Conservation (phyloP, 1,284 basidiomycete genomes). For the Boletellus deceptivus region DNA sequence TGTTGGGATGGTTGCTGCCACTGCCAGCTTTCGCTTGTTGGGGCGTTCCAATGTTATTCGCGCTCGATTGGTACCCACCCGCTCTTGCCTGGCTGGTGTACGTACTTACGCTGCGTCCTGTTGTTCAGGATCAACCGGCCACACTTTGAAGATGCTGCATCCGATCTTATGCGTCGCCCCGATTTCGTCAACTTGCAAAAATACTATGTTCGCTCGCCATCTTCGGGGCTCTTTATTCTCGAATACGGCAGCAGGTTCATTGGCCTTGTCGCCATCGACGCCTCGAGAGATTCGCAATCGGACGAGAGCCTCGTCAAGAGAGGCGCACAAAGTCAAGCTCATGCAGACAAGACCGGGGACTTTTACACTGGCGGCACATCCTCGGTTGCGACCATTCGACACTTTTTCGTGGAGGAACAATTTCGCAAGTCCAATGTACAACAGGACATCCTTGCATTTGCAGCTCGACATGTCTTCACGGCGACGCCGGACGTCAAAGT, state of each 20-base stretch:
- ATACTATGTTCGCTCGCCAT: slow-evolving; percentile 61
- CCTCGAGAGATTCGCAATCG: slow-evolving; percentile 41
- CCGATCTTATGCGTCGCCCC: slow-evolving; percentile 50
- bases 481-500: slow-evolving; percentile 39
- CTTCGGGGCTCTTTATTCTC: slow-evolving; percentile 68
- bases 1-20: slow-evolving; percentile 53
- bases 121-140: slow-evolving; percentile 64
- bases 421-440: slow-evolving; percentile 60
- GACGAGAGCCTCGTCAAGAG: slow-evolving; percentile 24
- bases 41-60: slow-evolving; percentile 64
- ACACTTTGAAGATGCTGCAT: slow-evolving; percentile 57
- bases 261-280: slow-evolving; percentile 71
- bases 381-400: slow-evolving; percentile 63
- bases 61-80: slow-evolving; percentile 61
- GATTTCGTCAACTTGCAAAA: slow-evolving; percentile 55
- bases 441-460: slow-evolving; percentile 62
- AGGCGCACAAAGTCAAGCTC: slow-evolving; percentile 16
- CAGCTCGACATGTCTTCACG: slow-evolving; percentile 57
- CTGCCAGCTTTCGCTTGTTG: slow-evolving; percentile 64
- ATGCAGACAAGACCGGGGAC: slow-evolving; percentile 11
- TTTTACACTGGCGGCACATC: slow-evolving; percentile 38
- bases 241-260: slow-evolving; percentile 60
- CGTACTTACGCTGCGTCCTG: slow-evolving; percentile 5
- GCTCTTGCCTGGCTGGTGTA: background rate
- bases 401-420: slow-evolving; percentile 69